Evolutionary conservation across 23 red algal species (phyloP).

Genomic region (Gracilaria vermiculophylla): DNA sequence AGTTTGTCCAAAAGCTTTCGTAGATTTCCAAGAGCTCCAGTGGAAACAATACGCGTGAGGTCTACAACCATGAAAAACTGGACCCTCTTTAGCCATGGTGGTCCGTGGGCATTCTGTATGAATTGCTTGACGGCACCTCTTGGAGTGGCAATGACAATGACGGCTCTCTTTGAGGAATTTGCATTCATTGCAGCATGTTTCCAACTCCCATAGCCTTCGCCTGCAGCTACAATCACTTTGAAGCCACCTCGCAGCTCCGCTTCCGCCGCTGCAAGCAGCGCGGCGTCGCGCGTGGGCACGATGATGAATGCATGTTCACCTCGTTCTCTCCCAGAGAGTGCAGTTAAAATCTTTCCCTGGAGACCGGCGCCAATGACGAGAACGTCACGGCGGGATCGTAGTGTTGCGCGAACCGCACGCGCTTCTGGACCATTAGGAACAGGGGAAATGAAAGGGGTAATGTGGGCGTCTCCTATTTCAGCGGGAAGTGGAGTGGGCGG

Average conservation of each 20-base stretch:
- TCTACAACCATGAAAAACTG: slow-evolving; percentile 49
- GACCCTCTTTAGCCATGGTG: slow-evolving; percentile 16
- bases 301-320: slow-evolving; percentile 53
- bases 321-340: slow-evolving; percentile 28
- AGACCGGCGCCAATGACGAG: slow-evolving; percentile 1
- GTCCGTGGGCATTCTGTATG: slow-evolving; percentile 17
- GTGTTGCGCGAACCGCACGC: neutral
- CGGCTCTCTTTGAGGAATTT: slow-evolving; percentile 38
- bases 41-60: slow-evolving; percentile 12
- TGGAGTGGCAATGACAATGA: slow-evolving; percentile 53
- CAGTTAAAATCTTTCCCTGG: neutral
- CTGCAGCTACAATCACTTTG: slow-evolving; percentile 33
- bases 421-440: neutral
- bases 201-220: slow-evolving; percentile 9
- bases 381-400: neutral
- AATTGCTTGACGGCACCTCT: slow-evolving; percentile 13
- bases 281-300: slow-evolving; percentile 27
- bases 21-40: neutral
- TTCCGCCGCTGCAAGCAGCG: slow-evolving; percentile 22
- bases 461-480: neutral
- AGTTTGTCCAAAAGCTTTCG: slow-evolving; percentile 19
- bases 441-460: neutral
- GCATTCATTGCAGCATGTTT: slow-evolving; percentile 51
- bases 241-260: slow-evolving; percentile 5
- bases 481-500: neutral